Base-by-base conservation (phyloP, 2,329 filamentous ascomycete genomes). In the Helotiales sp. region DNA sequence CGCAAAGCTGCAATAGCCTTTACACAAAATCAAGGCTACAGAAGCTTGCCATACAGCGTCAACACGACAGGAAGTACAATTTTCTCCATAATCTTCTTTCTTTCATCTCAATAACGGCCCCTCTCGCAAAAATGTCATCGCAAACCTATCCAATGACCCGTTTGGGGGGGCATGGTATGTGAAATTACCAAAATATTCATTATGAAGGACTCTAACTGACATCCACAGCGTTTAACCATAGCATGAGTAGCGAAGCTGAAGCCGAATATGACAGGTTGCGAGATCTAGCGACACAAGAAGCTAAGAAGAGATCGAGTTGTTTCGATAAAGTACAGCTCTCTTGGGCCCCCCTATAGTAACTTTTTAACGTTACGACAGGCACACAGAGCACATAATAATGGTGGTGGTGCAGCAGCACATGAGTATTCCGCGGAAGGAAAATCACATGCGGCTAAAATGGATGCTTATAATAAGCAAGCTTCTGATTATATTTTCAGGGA, bases 401-500 rank as follows among this genome's bases (percentile, higher is more conserved):
- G 94, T 77, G 93, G 98, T 78, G 92, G 93, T 72, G 93, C 87
- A 20, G 82, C 78, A n/a, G 96, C 96, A 60, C 93, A 97, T 79
- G 82, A 92, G 63, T 86, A 97, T 61, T 94, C 91, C 47, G 89
- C 96, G 75, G 87, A 97, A 80, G 93, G 92, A 77, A 97, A 98
- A 81, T 80, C 83, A 52, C 94, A 98, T 79, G 93, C 90, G 49
- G 87, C 88, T 66, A 87, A 90, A 78, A 95, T 96, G 88, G 92
- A 96, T 72, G 84, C 90, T 67, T 96, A 93, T 82, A 97, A 97
- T 84, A 89, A 87, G 71, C 93, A 97, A 79, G 96, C 96, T 1
- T 93, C 92, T 66, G 92, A 97, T 67, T 97, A 87, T 80, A 98
- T 98, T 78, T 97, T 98, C 83, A 90, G 93, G 43, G 93, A 94